A percentile compares a stretch with the other conserved stretches of the same genome.
These are phyloP conservation scores for Trichoderma sp. DNA, from an alignment of 2,329 filamentous ascomycete species.

Conservation along the genomic window DNA sequence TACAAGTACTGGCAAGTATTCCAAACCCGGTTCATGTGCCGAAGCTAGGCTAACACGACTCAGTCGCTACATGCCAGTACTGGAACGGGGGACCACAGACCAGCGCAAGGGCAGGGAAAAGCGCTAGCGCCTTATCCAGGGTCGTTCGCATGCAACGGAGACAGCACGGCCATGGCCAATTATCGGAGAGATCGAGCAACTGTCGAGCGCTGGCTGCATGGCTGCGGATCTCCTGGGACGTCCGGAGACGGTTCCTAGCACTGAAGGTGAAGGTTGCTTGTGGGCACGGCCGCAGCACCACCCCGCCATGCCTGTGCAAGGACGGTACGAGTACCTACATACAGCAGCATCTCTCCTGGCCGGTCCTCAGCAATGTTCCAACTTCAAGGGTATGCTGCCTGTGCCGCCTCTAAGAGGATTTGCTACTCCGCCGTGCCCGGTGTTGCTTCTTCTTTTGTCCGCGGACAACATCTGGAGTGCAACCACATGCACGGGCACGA, in stretches of 20 bases:
- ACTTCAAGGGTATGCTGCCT: neutral
- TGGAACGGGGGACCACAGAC: neutral
- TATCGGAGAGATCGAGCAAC: slow-evolving; percentile 36
- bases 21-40: neutral
- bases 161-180: slow-evolving; percentile 31
- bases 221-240: slow-evolving; percentile 14
- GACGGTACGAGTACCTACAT: neutral
- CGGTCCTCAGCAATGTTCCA: neutral
- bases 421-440: neutral
- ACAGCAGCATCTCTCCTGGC: neutral
- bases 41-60: neutral
- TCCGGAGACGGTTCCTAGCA: slow-evolving; percentile 17
- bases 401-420: neutral
- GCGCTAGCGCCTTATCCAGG: slow-evolving; percentile 30
- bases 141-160: slow-evolving; percentile 26
- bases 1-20: neutral
- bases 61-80: neutral
- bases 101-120: slow-evolving; percentile 2
- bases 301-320: neutral
- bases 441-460: neutral
- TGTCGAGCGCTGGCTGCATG: neutral
- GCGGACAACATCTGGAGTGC: neutral
- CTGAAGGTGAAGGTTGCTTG: neutral
- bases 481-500: neutral
- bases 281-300: neutral